A percentile compares a stretch with the other conserved stretches of the same genome.
Evolutionary conservation across 2,329 filamentous ascomycete species (phyloP).

Genomic region (Graphiopsis chlorocephala): DNA sequence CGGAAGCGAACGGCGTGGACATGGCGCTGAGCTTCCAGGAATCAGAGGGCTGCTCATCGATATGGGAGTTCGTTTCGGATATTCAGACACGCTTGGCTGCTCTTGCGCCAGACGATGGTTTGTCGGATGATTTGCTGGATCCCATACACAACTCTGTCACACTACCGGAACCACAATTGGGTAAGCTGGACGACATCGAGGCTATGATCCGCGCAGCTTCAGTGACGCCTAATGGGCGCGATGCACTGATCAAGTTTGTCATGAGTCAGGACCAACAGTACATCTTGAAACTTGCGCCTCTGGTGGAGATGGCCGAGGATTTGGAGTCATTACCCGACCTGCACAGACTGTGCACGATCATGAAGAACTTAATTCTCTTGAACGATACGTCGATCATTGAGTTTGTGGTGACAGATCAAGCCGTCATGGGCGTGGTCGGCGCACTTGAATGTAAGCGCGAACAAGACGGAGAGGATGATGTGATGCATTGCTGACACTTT

Average conservation of each 20-base stretch:
- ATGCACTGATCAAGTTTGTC: slow-evolving; percentile 83
- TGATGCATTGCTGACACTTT: slow-evolving; percentile 23
- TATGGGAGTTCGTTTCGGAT: slow-evolving; percentile 92
- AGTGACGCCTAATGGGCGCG: slow-evolving; percentile 70
- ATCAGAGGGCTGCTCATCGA: slow-evolving; percentile 84
- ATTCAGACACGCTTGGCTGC: slow-evolving; percentile 73
- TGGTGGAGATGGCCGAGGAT: slow-evolving; percentile 87
- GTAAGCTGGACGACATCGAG: slow-evolving; percentile 80
- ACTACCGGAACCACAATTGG: slow-evolving; percentile 76
- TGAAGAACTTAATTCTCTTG: slow-evolving; percentile 91
- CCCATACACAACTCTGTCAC: slow-evolving; percentile 62
- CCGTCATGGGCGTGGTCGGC: slow-evolving; percentile 87
- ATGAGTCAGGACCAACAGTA: slow-evolving; percentile 71
- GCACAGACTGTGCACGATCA: slow-evolving; percentile 92
- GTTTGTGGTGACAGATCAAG: slow-evolving; percentile 83
- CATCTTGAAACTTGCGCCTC: slow-evolving; percentile 77
- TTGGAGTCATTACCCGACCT: slow-evolving; percentile 82
- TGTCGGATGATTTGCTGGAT: slow-evolving; percentile 87
- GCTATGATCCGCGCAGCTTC: slow-evolving; percentile 77
- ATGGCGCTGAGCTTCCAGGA: slow-evolving; percentile 99
- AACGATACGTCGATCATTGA: slow-evolving; percentile 97
- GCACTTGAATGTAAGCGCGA: slow-evolving; percentile 72
- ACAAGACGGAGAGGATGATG: slow-evolving; percentile 24
- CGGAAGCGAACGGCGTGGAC: slow-evolving; percentile 83
- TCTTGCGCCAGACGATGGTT: slow-evolving; percentile 65